Percentiles rank a stretch among this genome's conserved stretches.
phyloP scores from a whole-genome alignment of 2,329 filamentous ascomycete genomes.

The Zasmidium angulare region DNA sequence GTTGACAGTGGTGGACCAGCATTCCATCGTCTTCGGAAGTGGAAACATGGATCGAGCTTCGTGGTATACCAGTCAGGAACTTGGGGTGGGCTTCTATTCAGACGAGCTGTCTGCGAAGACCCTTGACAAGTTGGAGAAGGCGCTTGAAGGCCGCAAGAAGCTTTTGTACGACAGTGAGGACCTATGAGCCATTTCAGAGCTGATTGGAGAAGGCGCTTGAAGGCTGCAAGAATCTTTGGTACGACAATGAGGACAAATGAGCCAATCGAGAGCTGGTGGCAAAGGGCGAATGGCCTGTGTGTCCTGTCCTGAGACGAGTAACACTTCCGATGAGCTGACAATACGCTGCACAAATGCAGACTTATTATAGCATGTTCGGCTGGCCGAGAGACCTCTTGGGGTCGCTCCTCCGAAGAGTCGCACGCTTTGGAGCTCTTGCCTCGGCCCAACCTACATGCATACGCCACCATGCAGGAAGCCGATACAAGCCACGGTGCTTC shows the following conservation, averaged over 20 bases:
- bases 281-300: constrained; percentile 12
- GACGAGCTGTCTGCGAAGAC: constrained; percentile 36
- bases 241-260: constrained; percentile 9
- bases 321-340: too few species aligned
- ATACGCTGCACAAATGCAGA: too few species aligned
- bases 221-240: constrained; percentile 14
- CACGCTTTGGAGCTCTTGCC: too few species aligned
- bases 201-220: constrained; percentile 23
- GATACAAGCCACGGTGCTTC: too few species aligned
- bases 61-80: constrained; percentile 83
- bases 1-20: constrained; percentile 69
- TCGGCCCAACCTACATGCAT: too few species aligned
- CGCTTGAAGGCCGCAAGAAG: constrained; percentile 20
- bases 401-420: too few species aligned
- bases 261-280: too few species aligned
- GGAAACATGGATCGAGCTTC: constrained; percentile 84
- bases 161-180: constrained; percentile 15
- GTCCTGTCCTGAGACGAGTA: too few species aligned
- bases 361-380: too few species aligned
- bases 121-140: constrained; percentile 14
- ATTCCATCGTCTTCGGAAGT: constrained; percentile 69
- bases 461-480: too few species aligned
- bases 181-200: too few species aligned
- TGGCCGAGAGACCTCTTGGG: too few species aligned
- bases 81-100: constrained; percentile 63